Evolutionary conservation across 495 filamentous ascomycete species (phyloP), one percentile per base, ranked within the genome.

Genomic region (Cercophora samala): DNA sequence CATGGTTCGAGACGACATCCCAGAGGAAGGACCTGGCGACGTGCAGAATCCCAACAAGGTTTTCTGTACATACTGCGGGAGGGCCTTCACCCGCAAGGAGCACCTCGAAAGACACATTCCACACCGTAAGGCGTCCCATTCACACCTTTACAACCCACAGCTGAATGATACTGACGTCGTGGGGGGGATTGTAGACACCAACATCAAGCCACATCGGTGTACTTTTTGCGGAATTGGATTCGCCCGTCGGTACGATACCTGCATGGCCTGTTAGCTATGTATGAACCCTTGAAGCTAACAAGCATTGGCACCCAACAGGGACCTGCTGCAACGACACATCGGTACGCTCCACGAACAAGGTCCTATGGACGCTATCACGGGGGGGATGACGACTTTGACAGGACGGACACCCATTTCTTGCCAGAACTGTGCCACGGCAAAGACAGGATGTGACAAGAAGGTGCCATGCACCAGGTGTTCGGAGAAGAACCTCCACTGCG

Each of bases 361-460:
- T 63, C 74, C 79, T 5, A 77, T 79, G 74, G 76, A 80, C 46
- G 73, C 76, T 1, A 67, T 75, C 0, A 72, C 81, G 0, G 81
- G 80, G 5, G 74, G 76, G 5, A 60, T 79, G 8, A 74, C 77
- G 15, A 73, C 76, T 0, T 62, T 78, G 9, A 72, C 77, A 22
- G 77, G 80, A 6, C 72, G 78, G 37, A 80, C 77, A 5, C 81
- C 79, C 21, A 88, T 88, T 66, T 85, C 86, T 9, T 88, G 86
- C 73, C 76, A 79, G 19, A 83, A 83, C 70, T 88, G 86, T 70
- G 83, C 85, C 19, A 86, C 78, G 68, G 85, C 86, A 23, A 88
- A 88, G 76, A 88, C 87, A 5, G 86, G 83, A n/a, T 90, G 88
- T 70, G 88, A 90, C 70, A 89, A 89, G 74, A 80, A 80, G 73